Conservation (phyloP, 805 yeast species). For the Cyberlindnera amylophila region DNA sequence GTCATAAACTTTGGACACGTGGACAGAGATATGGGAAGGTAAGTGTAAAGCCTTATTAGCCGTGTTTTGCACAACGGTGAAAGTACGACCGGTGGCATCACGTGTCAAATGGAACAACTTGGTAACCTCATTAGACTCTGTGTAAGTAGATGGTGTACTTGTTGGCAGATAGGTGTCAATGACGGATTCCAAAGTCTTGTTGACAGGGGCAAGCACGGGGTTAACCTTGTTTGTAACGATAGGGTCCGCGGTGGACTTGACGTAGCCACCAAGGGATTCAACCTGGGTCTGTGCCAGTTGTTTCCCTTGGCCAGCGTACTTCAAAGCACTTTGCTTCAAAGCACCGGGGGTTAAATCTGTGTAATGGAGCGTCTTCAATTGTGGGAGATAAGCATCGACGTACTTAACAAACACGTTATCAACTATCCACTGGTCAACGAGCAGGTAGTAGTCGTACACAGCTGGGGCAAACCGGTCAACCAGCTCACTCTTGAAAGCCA, state of each 20-base stretch:
- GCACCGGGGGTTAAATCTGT: slow-evolving; percentile 9
- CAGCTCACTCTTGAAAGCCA: slow-evolving; percentile 9
- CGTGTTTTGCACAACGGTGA: slow-evolving; percentile 9
- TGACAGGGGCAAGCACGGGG: slow-evolving; percentile 19
- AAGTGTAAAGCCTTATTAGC: too few species aligned
- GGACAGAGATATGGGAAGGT: slow-evolving; percentile 4
- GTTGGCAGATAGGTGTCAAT: slow-evolving; percentile 15
- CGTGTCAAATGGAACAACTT: slow-evolving; percentile 13
- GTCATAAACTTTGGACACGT: slow-evolving; percentile 14
- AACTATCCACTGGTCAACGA: slow-evolving; percentile 8
- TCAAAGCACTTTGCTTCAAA: not conserved
- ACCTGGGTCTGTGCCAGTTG: not conserved
- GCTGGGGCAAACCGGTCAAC: slow-evolving; percentile 9
- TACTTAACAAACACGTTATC: slow-evolving; percentile 5
- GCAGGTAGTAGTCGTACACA: slow-evolving; percentile 1
- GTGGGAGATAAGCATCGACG: slow-evolving; percentile 9
- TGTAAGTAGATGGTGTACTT: not conserved
- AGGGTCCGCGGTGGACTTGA: slow-evolving; percentile 12
- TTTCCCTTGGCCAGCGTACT: not conserved
- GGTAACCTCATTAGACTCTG: slow-evolving; percentile 8
- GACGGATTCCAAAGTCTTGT: slow-evolving; percentile 14
- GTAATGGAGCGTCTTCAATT: slow-evolving; percentile 7
- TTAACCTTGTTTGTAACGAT: slow-evolving; percentile 12
- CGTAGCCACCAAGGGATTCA: not conserved
- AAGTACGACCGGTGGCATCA: slow-evolving; percentile 15